Percentiles rank a stretch among this genome's conserved stretches.
These are phyloP conservation scores for Sicyos edulis DNA, from an alignment of 306 rosid genomes.

Conservation along the genomic window DNA sequence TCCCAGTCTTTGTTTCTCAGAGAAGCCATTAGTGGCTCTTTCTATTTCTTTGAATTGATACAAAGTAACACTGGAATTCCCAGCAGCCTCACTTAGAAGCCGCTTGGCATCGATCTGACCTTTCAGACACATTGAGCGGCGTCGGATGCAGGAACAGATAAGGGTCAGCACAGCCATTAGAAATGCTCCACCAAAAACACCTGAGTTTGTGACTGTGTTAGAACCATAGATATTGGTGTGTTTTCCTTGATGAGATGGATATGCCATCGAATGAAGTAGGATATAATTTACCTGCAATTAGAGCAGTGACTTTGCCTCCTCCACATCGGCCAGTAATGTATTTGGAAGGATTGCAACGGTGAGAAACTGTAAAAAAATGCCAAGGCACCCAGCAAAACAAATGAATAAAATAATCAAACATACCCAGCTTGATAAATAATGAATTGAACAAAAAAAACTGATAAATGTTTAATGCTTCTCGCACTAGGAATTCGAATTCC, in stretches of 20 bases:
- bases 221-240: background rate
- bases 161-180: no score
- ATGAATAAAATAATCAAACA: conserved; percentile 27
- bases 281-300: conserved; percentile 52
- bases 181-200: no score
- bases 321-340: conserved; percentile 50
- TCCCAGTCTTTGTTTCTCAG: no score
- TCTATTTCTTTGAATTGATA: no score
- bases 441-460: background rate
- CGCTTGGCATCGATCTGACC: no score
- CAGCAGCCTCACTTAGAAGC: no score
- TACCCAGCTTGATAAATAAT: background rate
- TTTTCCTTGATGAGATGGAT: background rate
- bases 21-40: no score
- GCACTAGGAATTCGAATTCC: background rate
- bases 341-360: conserved; percentile 37
- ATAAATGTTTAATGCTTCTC: background rate
- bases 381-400: conserved; percentile 19
- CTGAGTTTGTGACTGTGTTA: background rate
- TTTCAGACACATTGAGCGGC: no score
- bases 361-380: conserved; percentile 30
- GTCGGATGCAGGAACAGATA: no score
- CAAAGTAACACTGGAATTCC: no score
- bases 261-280: background rate
- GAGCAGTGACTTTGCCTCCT: conserved; percentile 33